These are phyloP conservation scores for Aspergillus viridinutans DNA, from an alignment of 2,329 filamentous ascomycete species.

Conservation along the genomic window DNA sequence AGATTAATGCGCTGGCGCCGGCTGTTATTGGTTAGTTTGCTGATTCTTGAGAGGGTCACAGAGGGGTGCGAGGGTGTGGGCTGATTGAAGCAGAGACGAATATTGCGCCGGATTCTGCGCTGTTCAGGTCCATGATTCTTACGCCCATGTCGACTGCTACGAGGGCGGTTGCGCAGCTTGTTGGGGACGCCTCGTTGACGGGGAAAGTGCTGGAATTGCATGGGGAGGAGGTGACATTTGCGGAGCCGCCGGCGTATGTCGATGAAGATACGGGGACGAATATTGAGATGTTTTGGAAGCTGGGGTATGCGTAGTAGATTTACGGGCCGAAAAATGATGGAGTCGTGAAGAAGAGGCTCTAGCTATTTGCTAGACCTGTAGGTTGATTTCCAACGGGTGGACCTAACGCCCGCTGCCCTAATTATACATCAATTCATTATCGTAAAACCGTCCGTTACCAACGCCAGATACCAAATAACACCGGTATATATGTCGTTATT, in stretches of 20 bases:
- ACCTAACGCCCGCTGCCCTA: not conserved
- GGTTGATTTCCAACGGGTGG: not conserved
- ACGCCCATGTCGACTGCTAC: slow-evolving; percentile 50
- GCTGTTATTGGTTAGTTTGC: slow-evolving; percentile 45
- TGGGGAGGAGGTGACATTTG: slow-evolving; percentile 47
- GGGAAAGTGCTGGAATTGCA: slow-evolving; percentile 52
- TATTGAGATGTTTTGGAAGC: slow-evolving; percentile 45
- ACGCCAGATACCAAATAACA: not conserved
- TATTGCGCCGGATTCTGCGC: slow-evolving; percentile 41
- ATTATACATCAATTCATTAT: not conserved
- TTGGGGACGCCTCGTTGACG: slow-evolving; percentile 38
- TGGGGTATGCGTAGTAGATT: slow-evolving; percentile 42
- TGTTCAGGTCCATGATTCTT: slow-evolving; percentile 48
- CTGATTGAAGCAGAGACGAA: slow-evolving; percentile 38
- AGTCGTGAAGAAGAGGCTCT: not conserved
- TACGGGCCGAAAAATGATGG: not conserved
- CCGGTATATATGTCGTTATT: not conserved
- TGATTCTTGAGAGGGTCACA: not conserved
- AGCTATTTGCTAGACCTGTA: not conserved
- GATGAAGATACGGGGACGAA: slow-evolving; percentile 49
- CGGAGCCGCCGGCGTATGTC: slow-evolving; percentile 43
- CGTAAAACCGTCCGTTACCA: not conserved
- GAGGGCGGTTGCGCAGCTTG: slow-evolving; percentile 42
- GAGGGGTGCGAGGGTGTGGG: not conserved
- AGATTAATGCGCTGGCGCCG: slow-evolving; percentile 50